Evolutionary conservation across 2,329 filamentous ascomycete species (phyloP), one percentile per base, ranked within the genome.

Genomic region (Apiospora arundinis): DNA sequence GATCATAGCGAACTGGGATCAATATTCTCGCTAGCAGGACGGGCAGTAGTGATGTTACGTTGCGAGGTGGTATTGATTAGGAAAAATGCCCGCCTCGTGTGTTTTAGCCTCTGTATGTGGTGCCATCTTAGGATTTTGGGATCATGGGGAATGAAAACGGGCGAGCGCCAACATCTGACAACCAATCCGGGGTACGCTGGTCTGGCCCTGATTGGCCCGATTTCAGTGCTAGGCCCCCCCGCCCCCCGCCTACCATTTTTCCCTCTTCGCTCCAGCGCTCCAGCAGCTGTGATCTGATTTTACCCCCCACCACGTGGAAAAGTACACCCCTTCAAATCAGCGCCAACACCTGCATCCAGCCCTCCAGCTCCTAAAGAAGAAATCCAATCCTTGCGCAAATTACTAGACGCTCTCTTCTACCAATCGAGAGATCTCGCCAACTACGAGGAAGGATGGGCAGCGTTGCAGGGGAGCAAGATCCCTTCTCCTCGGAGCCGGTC

Each of bases 401-500:
- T 14, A 63, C 56, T 40, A n/a, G n/a, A 40, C 32, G 32, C 16
- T 9, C 56, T 9, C 56, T 63, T 46, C 32, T 18, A 23, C 66
- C 42, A 14, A 16, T 45, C 18, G n/a, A 48, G 40, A 67, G 66
- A 46, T 28, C 23, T 48, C 45, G 40, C 65, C 40, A 67, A 25
- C 2, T 21, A 45, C 14, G 18, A 14, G n/a, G 45, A 18, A 63
- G 56, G 4, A 63, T 63, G 56, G 56, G 56, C 56, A 63, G 32
- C 32, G n/a, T 63, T 14, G 32, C 56, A 40, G 56, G 37, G 37
- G 32, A 63, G 9, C 56, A 40, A 40, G 21, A 40, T 40, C 32
- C 56, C 56, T 67, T 37, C 40, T 46, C 65, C 14, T 45, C 65
- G 65, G 65, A 67, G 65, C 40, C 12, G 67, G 67, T 52, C 4